Percentiles rank a stretch among this genome's conserved stretches.
Evolutionary conservation across 2,329 filamentous ascomycete genomes (phyloP).

Genomic region (Penicillium sp.): DNA sequence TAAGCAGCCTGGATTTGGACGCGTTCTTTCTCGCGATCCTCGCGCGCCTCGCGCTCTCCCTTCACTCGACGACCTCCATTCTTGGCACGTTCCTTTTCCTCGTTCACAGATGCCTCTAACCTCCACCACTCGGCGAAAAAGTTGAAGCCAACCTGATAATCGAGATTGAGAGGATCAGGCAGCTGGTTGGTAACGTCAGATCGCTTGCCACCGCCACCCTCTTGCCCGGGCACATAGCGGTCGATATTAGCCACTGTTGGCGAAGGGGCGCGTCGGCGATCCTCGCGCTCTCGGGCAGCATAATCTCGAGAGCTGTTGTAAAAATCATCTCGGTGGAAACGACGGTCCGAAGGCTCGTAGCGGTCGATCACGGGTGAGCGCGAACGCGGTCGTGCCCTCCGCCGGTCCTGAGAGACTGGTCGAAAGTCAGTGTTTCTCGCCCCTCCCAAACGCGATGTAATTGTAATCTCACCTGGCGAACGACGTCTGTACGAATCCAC

Average conservation of each 20-base stretch:
- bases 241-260: slow-evolving; percentile 58
- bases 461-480: slow-evolving; percentile 43
- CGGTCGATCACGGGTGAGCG: slow-evolving; percentile 63
- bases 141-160: slow-evolving; percentile 64
- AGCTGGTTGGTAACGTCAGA: slow-evolving; percentile 55
- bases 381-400: slow-evolving; percentile 51
- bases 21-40: slow-evolving; percentile 61
- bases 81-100: slow-evolving; percentile 60
- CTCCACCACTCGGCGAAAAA: slow-evolving; percentile 68
- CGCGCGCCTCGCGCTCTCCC: slow-evolving; percentile 59
- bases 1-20: slow-evolving; percentile 63
- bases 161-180: slow-evolving; percentile 59
- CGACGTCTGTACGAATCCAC: slow-evolving; percentile 46
- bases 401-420: slow-evolving; percentile 41
- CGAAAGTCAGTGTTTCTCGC: neutral
- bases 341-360: slow-evolving; percentile 57
- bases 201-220: slow-evolving; percentile 50
- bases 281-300: slow-evolving; percentile 53
- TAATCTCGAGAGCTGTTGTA: slow-evolving; percentile 46
- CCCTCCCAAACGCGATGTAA: neutral
- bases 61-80: slow-evolving; percentile 57
- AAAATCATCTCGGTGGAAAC: slow-evolving; percentile 55
- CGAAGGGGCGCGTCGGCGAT: slow-evolving; percentile 55
- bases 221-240: slow-evolving; percentile 62
- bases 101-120: slow-evolving; percentile 59